Conservation (phyloP, 164 flowering plant genomes). For the Vitis riparia region DNA sequence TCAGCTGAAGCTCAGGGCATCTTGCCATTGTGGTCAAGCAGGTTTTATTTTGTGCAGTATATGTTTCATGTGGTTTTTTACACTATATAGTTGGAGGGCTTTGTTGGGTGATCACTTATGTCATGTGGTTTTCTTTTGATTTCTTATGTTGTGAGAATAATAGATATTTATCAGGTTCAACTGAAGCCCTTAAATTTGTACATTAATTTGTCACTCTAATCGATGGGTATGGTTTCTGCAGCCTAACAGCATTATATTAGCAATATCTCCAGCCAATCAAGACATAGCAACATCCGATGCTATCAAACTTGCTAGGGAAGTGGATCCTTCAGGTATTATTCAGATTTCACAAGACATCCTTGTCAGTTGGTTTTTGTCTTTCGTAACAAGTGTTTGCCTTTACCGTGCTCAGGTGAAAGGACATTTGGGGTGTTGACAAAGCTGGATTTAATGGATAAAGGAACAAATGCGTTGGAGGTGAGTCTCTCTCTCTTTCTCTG, state of each 20-base stretch:
- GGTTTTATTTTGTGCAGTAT: background rate
- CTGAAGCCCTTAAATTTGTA: background rate
- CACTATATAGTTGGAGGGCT: too few species aligned
- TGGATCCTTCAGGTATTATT: conserved; percentile 61
- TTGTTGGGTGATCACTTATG: background rate
- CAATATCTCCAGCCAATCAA: conserved; percentile 80
- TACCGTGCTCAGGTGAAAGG: conserved; percentile 50
- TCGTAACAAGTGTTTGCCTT: background rate
- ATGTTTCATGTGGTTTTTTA: background rate
- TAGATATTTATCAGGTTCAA: background rate
- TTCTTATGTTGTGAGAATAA: too few species aligned
- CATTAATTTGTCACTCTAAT: background rate
- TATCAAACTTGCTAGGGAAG: conserved; percentile 72
- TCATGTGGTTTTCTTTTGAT: background rate
- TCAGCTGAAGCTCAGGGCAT: background rate
- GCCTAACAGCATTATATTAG: conserved; percentile 72
- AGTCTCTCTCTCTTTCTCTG: conserved; percentile 12
- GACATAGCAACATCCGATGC: conserved; percentile 89
- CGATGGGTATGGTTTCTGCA: conserved; percentile 19
- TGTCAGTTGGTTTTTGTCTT: background rate
- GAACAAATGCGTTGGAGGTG: conserved; percentile 79
- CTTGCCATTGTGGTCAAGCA: background rate
- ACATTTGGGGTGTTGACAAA: conserved; percentile 83
- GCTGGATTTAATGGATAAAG: conserved; percentile 82
- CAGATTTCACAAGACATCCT: background rate